A percentile compares a stretch with the other conserved stretches of the same genome.
phyloP scores from a whole-genome alignment of 257 asterid species.

The Penstemon davidsonii region DNA sequence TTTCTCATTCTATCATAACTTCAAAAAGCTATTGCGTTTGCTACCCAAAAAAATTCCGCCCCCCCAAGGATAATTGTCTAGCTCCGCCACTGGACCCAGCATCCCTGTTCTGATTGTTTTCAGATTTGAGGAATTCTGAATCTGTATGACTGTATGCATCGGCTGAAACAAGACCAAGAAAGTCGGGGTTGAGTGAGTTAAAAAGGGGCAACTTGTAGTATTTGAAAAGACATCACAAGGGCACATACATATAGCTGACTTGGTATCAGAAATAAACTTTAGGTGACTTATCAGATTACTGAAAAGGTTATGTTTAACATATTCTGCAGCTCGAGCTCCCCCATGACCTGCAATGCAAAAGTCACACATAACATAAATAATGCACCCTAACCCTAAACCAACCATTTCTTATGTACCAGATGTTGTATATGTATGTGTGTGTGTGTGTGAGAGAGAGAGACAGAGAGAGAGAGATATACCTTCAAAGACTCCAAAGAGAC shows the following conservation, averaged over 20 bases:
- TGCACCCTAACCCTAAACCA: background rate
- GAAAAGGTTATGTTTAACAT: constrained; percentile 90
- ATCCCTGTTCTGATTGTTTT: constrained; percentile 78
- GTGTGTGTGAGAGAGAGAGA: background rate
- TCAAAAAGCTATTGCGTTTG: too few relatives aligned
- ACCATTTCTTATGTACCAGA: too few relatives aligned
- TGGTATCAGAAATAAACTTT: constrained; percentile 86
- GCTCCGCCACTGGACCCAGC: too few relatives aligned
- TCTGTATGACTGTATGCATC: constrained; percentile 90
- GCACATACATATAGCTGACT: constrained; percentile 58
- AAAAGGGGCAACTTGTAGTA: background rate
- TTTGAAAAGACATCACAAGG: background rate
- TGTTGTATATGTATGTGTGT: too few relatives aligned
- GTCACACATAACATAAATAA: constrained; percentile 6
- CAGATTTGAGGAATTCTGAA: constrained; percentile 90
- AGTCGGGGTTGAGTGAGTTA: background rate
- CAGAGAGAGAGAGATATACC: constrained; percentile 52
- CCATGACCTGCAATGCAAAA: constrained; percentile 69
- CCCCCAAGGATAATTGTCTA: too few relatives aligned
- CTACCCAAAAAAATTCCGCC: too few relatives aligned
- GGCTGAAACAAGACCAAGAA: constrained; percentile 51
- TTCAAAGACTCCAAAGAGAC: constrained; percentile 98
- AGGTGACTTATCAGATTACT: constrained; percentile 92
- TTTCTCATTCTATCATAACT: too few relatives aligned
- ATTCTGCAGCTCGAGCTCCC: constrained; percentile 98